These are phyloP conservation scores for Xylariaceae sp. DNA, from an alignment of 2,329 filamentous ascomycete species.

Conservation along the genomic window DNA sequence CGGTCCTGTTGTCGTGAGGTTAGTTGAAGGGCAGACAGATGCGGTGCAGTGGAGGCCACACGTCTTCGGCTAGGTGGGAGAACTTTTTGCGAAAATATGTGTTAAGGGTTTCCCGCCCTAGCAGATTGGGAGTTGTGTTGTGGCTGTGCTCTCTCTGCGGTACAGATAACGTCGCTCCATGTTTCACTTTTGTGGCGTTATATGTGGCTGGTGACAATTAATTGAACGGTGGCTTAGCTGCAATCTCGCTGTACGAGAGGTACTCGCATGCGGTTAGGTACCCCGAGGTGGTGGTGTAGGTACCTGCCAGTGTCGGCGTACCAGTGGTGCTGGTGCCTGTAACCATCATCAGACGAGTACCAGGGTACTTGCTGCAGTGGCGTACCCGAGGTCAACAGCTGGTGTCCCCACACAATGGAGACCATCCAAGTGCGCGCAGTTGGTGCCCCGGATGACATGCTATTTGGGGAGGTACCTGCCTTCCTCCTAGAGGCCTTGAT, in stretches of 20 bases:
- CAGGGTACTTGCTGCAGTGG: neutral
- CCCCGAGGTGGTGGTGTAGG: neutral
- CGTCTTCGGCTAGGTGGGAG: conserved; percentile 29
- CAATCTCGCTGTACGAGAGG: no score
- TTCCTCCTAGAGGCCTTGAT: neutral
- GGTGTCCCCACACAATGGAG: no score
- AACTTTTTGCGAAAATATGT: conserved; percentile 31
- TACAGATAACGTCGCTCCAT: neutral
- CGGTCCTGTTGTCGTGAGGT: conserved; percentile 41
- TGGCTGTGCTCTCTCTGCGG: conserved; percentile 16
- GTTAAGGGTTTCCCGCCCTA: conserved; percentile 34
- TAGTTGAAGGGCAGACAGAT: conserved; percentile 26
- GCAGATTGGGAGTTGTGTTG: conserved; percentile 16
- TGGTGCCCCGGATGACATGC: no score
- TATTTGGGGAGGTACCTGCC: no score
- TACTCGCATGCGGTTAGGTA: neutral
- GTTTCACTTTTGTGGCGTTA: neutral
- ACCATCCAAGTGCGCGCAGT: no score
- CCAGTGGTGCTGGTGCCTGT: neutral
- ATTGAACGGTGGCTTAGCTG: conserved; percentile 1
- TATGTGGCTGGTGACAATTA: conserved; percentile 5
- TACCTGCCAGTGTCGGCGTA: neutral
- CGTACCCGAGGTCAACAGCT: neutral
- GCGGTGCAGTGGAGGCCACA: conserved; percentile 24
- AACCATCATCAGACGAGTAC: no score